phyloP scores from a whole-genome alignment of 1,284 basidiomycete species.

The Ustilago esculenta region DNA sequence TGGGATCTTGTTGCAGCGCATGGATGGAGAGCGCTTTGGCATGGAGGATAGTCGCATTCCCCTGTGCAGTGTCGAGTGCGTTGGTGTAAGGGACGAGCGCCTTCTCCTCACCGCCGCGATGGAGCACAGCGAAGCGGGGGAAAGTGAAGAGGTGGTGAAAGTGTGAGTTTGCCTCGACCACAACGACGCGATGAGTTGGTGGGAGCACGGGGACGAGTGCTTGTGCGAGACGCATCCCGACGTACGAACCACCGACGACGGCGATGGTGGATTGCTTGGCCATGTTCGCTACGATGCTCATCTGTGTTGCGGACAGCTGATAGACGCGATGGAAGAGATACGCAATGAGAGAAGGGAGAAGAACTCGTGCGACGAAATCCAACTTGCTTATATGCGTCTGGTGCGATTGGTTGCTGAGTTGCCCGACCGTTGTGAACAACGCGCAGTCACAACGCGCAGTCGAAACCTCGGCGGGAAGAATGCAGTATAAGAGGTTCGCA shows the following conservation, averaged over 20 bases:
- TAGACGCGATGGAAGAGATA: not conserved
- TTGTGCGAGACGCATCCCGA: constrained; percentile 58
- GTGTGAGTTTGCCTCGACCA: constrained; percentile 70
- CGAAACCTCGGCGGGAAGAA: no score
- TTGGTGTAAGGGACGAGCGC: constrained; percentile 71
- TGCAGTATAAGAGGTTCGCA: no score
- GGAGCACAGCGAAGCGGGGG: constrained; percentile 70
- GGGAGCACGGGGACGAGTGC: constrained; percentile 66
- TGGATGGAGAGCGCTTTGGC: constrained; percentile 33
- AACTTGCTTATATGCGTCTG: no score
- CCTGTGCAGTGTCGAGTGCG: constrained; percentile 72
- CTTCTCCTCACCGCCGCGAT: constrained; percentile 70
- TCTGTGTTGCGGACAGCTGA: no score
- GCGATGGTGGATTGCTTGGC: constrained; percentile 26
- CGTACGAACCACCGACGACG: constrained; percentile 44
- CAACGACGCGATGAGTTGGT: constrained; percentile 68
- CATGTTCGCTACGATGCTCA: constrained; percentile 9
- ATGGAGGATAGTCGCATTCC: constrained; percentile 16
- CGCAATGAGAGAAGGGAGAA: not conserved
- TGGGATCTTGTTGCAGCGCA: not conserved
- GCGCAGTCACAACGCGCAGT: no score
- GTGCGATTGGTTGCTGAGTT: no score
- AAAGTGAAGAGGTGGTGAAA: constrained; percentile 71
- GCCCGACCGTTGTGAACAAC: no score
- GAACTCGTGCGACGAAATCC: no score